Evolutionary conservation across 306 rosid genomes (phyloP), one percentile per base, ranked within the genome.

Genomic region (Prunus campanulata): DNA sequence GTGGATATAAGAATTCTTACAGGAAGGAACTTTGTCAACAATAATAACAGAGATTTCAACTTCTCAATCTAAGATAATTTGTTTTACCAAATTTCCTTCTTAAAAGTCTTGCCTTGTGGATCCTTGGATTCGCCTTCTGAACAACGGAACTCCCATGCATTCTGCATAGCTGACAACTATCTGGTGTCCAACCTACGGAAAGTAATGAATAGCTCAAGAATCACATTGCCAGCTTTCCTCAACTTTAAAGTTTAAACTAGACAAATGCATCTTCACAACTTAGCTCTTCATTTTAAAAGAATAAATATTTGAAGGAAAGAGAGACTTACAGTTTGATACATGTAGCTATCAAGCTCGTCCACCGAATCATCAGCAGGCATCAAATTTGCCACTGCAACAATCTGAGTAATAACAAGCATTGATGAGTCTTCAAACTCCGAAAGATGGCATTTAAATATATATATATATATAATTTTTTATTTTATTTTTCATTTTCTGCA

Each of bases 91-190:
- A 81, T 61, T 81, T 70, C 79, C 74, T 64, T 56, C 55, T 71
- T 72, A 85, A 84, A 86, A 82, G 80, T 59, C 96, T 90, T 94
- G 90, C 98, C 96, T 92, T 78, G 98, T 69, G 78, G 97, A 92
- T 85, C 98, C 98, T 83, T 83, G 93, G 78, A 94, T 92, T 81
- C 92, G 79, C 88, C 90, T 91, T 85, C 98, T 88, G 79, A 92
- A 94, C 88, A 94, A 82, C 60, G 98, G 98, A 74, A 94, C 72
- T 75, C 98, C 95, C 98, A 92, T 94, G 91, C 98, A 94, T 85
- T 94, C 93, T 35, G 97, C 97, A 72, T 90, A 94, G 74, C 87
- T 72, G 77, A 88, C 83, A 70, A 94, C 79, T 77, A 94, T 94
- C 84, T 94, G 98, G 86, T 94, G 98, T 77, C 98, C 98, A 83